Evolutionary conservation across 495 filamentous ascomycete genomes (phyloP), one percentile per base, ranked within the genome.

Genomic region (Podospora anserina): DNA sequence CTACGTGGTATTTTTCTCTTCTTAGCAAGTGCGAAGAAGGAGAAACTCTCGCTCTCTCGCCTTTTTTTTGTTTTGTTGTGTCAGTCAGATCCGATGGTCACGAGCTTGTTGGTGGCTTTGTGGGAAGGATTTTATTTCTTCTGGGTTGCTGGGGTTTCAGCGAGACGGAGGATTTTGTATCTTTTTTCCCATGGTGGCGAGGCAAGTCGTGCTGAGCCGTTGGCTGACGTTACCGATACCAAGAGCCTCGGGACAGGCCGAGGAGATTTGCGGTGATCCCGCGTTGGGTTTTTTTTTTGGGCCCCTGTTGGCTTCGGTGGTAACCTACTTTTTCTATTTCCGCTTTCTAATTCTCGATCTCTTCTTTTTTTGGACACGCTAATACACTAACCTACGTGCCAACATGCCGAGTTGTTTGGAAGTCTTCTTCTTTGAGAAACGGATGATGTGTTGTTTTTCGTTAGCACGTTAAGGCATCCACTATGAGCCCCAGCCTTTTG

Each of bases 181-280:
- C 7, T 32, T 32, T 32, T 32, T 32, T 32, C 6, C 30, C 30
- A 32, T 3, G 30, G 39, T 11, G 39, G 39, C 39, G 39, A 49
- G 39, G 39, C 39, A 49, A 49, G 39, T 32, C 9, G 39, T 49
- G 39, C 39, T 49, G 39, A 49, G 39, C 39, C 39, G 39, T 16
- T 49, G 39, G 39, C 39, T 49, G 39, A 49, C 39, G 39, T 49
- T 49, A 49, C 39, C 39, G 39, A 49, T 16, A 9, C 5, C 39
- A 49, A 49, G 15, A 19, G n/a, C 23, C 55, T 58, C 55, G 55
- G 55, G 55, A 19, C 55, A 58, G 23, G 55, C 55, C 55, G 55
- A 58, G 9, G 15, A 9, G 55, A 58, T 58, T 58, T 58, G 55
- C 55, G 55, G 55, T 11, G 55, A 58, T 58, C 55, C 55, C 55